phyloP scores from a whole-genome alignment of 2,329 filamentous ascomycete species.

The Neofusicoccum kwambonambiense region DNA sequence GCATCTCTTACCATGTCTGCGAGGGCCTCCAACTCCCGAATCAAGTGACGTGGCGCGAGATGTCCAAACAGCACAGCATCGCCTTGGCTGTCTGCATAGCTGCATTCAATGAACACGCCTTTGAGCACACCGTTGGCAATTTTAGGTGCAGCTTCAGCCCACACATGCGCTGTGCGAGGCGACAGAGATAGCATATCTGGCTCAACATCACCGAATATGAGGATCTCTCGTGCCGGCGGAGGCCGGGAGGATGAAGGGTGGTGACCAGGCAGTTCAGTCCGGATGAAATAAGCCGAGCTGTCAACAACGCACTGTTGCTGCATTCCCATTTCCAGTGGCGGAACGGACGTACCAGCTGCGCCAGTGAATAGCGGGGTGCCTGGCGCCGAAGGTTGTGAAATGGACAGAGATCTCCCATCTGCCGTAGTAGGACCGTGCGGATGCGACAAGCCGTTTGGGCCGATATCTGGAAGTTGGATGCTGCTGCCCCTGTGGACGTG shows the following conservation, averaged over 20 bases:
- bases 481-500: constrained; percentile 46
- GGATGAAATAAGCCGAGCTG: constrained; percentile 91
- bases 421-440: constrained; percentile 21
- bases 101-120: constrained; percentile 94
- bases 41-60: constrained; percentile 76
- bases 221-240: constrained; percentile 60
- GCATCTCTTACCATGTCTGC: constrained; percentile 67
- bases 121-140: constrained; percentile 69
- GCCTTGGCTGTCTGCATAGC: constrained; percentile 77
- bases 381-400: constrained; percentile 34
- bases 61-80: constrained; percentile 85
- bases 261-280: constrained; percentile 55
- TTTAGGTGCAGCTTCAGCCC: constrained; percentile 85
- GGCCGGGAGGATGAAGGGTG: constrained; percentile 18
- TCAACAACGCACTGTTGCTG: constrained; percentile 67
- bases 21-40: constrained; percentile 72
- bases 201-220: constrained; percentile 95
- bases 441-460: constrained; percentile 23
- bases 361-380: constrained; percentile 34
- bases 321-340: constrained; percentile 25
- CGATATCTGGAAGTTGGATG: constrained; percentile 39
- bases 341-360: constrained; percentile 5
- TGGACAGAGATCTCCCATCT: constrained; percentile 35
- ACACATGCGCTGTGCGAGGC: constrained; percentile 78
- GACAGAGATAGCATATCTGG: constrained; percentile 81